Evolutionary conservation across 805 yeast genomes (phyloP).

Genomic region (Sugiyamaella boreocaroliniensis): DNA sequence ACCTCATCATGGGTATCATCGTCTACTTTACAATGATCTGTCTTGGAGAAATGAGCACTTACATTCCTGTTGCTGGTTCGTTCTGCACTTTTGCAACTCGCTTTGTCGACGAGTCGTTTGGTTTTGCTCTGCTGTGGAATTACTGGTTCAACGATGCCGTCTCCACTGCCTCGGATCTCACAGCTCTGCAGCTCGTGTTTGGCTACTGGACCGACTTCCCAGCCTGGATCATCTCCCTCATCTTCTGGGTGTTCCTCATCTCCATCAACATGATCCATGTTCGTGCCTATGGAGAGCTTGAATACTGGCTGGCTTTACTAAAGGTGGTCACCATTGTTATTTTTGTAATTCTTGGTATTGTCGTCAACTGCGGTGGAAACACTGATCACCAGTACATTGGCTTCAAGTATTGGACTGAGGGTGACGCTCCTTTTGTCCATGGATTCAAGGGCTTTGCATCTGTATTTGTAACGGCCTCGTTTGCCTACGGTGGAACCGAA

Average conservation of each 20-base stretch:
- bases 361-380: slow-evolving; percentile 53
- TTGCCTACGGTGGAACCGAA: slow-evolving; percentile 54
- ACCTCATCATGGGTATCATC: slow-evolving; percentile 42
- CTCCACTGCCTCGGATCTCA: slow-evolving; percentile 43
- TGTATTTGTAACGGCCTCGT: slow-evolving; percentile 51
- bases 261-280: slow-evolving; percentile 44
- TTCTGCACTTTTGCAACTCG: slow-evolving; percentile 45
- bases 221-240: slow-evolving; percentile 45
- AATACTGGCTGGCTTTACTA: slow-evolving; percentile 60
- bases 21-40: slow-evolving; percentile 49
- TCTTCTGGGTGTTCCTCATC: slow-evolving; percentile 48
- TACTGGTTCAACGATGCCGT: slow-evolving; percentile 49
- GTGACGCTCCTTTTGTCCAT: slow-evolving; percentile 38
- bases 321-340: slow-evolving; percentile 62
- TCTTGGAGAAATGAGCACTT: slow-evolving; percentile 53
- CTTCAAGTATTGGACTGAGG: slow-evolving; percentile 47
- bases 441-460: slow-evolving; percentile 40
- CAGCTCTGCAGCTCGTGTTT: slow-evolving; percentile 42
- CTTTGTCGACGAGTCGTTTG: slow-evolving; percentile 45
- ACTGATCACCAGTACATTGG: slow-evolving; percentile 46
- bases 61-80: slow-evolving; percentile 49
- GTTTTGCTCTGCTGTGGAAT: slow-evolving; percentile 45
- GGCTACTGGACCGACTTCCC: slow-evolving; percentile 44
- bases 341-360: slow-evolving; percentile 50
- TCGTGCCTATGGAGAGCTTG: slow-evolving; percentile 51